phyloP scores from a whole-genome alignment of 768 basidiomycete species.

The Kwoniella bestiolae region DNA sequence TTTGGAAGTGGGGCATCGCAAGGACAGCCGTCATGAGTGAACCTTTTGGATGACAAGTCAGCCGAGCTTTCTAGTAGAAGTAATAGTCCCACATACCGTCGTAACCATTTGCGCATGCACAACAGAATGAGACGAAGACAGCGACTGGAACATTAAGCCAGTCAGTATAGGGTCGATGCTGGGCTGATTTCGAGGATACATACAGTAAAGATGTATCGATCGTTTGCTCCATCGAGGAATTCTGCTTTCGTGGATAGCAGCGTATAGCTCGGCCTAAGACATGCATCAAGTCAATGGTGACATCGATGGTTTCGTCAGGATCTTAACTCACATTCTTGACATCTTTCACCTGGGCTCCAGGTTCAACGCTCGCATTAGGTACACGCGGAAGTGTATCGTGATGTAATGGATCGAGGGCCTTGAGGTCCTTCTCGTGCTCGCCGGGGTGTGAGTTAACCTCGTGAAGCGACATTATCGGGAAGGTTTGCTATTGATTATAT shows the following conservation, averaged over 20 bases:
- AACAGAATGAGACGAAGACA: slow-evolving; percentile 33
- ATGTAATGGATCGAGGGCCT: slow-evolving; percentile 5
- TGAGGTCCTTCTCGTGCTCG: slow-evolving; percentile 22
- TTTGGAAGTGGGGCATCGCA: slow-evolving; percentile 40
- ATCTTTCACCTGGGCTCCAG: slow-evolving; percentile 12
- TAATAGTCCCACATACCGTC: slow-evolving; percentile 25
- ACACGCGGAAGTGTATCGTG: slow-evolving; percentile 4
- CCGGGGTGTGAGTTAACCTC: slow-evolving; percentile 3
- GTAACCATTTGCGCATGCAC: slow-evolving; percentile 40
- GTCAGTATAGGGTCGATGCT: not conserved
- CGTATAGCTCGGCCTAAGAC: slow-evolving; percentile 24
- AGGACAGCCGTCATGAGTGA: slow-evolving; percentile 40
- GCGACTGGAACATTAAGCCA: slow-evolving; percentile 16
- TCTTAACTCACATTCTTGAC: slow-evolving; percentile 17
- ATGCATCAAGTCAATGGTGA: not conserved
- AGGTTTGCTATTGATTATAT: not conserved
- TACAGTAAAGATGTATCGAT: slow-evolving; percentile 28
- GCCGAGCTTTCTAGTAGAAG: not conserved
- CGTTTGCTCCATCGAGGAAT: slow-evolving; percentile 27
- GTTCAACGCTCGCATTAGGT: not conserved
- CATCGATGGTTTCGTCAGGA: too few species aligned
- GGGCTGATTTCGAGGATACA: not conserved
- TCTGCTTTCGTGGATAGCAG: slow-evolving; percentile 27
- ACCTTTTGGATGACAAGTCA: slow-evolving; percentile 3
- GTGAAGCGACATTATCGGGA: slow-evolving; percentile 17